phyloP scores from a whole-genome alignment of 75 land plant species.

The Azolla pinnata region DNA sequence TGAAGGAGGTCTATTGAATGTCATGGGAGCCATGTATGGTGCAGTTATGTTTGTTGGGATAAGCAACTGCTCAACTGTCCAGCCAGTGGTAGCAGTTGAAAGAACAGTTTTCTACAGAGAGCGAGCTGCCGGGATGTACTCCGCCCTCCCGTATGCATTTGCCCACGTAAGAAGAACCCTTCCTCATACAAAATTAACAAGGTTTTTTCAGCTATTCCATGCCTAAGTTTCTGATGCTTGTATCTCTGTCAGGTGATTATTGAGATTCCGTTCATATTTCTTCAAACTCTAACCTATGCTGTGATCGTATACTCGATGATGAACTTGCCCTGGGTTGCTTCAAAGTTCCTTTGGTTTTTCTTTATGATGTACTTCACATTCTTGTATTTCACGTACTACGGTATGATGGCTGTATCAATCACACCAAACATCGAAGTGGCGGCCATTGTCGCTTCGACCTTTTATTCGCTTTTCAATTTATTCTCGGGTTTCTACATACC shows the following conservation, averaged over 20 bases:
- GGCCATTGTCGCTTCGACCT: conserved; percentile 27
- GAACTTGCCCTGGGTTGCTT: conserved; percentile 26
- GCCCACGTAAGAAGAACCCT: conserved; percentile 16
- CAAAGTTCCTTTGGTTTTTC: conserved; percentile 34
- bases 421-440: conserved; percentile 47
- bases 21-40: conserved; percentile 39
- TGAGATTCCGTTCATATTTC: conserved; percentile 35
- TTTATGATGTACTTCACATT: conserved; percentile 32
- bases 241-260: conserved; percentile 24
- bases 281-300: conserved; percentile 24
- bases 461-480: conserved; percentile 35
- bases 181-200: background rate
- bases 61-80: conserved; percentile 30
- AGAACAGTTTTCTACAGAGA: conserved; percentile 38
- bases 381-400: conserved; percentile 46
- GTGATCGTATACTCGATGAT: conserved; percentile 30
- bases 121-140: conserved; percentile 44
- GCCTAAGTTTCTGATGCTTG: background rate
- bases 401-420: conserved; percentile 50
- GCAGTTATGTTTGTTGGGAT: conserved; percentile 37
- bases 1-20: conserved; percentile 26
- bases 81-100: conserved; percentile 37
- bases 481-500: conserved; percentile 50
- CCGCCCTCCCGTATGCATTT: conserved; percentile 40
- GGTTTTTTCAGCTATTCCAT: background rate